Conservation (phyloP, 345 rosid genomes). For the Luvunga scandens region DNA sequence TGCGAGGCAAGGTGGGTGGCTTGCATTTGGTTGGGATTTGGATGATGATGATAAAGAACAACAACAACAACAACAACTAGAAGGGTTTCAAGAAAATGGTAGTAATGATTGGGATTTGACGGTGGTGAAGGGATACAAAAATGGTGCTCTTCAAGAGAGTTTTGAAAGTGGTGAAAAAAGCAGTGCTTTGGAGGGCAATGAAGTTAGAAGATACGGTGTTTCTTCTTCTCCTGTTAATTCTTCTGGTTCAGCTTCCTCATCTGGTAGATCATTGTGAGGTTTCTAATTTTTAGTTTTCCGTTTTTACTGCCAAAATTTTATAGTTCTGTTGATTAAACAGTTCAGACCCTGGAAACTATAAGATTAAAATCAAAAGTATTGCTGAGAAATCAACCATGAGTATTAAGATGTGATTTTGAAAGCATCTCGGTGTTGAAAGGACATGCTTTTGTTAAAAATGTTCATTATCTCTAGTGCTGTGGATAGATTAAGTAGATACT, state of each 20-base stretch:
- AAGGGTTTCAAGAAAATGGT: constrained; percentile 10
- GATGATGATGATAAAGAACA: constrained; percentile 37
- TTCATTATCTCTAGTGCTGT: background rate
- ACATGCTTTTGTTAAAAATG: background rate
- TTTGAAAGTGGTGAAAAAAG: constrained; percentile 2
- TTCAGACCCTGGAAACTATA: background rate
- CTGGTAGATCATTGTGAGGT: constrained; percentile 62
- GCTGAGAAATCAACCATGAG: background rate
- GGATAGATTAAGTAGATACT: background rate
- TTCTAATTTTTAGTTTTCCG: constrained; percentile 23
- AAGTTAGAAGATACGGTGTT: constrained; percentile 22
- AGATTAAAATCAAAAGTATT: background rate
- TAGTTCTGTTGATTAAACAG: background rate
- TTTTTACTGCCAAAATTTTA: background rate
- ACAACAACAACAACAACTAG: constrained; percentile 8
- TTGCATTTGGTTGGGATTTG: constrained; percentile 81
- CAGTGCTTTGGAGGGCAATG: constrained; percentile 12
- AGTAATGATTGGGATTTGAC: constrained; percentile 16
- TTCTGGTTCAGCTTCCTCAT: constrained; percentile 35
- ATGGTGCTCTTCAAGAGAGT: constrained; percentile 16
- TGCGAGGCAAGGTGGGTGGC: constrained; percentile 73
- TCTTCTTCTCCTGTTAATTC: constrained; percentile 25
- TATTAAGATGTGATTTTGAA: constrained; percentile 8
- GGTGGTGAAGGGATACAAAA: constrained; percentile 19
- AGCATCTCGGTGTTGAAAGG: constrained; percentile 3